Conservation (phyloP, 805 yeast species). For the Yamadazyma nakazawae region DNA sequence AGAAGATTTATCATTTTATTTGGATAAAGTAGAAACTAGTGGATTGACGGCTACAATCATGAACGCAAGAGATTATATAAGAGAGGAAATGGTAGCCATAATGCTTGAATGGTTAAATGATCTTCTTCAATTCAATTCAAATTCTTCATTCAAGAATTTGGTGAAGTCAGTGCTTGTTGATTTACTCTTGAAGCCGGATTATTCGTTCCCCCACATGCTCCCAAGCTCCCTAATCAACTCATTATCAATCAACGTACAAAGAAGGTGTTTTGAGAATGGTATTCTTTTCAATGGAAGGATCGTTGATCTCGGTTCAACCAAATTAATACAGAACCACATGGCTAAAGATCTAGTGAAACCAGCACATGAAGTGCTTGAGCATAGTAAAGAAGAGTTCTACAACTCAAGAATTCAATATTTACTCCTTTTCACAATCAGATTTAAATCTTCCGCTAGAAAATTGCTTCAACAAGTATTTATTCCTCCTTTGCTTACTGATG, state of each 20-base stretch:
- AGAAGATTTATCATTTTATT: constrained; percentile 26
- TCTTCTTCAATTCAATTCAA: constrained; percentile 23
- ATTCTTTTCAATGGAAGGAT: constrained; percentile 26
- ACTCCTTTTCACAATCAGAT: constrained; percentile 57
- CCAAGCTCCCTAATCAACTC: constrained; percentile 23
- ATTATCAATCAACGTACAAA: constrained; percentile 15
- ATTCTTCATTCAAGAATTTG: constrained; percentile 20
- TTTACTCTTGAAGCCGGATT: constrained; percentile 37
- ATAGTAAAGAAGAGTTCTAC: constrained; percentile 9
- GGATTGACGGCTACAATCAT: constrained; percentile 57
- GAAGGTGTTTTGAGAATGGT: constrained; percentile 31
- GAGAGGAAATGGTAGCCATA: constrained; percentile 44
- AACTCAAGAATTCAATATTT: constrained; percentile 56
- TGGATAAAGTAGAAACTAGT: constrained; percentile 38
- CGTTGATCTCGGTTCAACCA: constrained; percentile 20
- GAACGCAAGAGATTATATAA: constrained; percentile 47
- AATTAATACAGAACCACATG: constrained; percentile 13
- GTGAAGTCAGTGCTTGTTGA: constrained; percentile 33
- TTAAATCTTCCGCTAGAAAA: constrained; percentile 50
- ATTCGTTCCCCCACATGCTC: constrained; percentile 28
- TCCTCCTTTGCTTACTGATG: constrained; percentile 54
- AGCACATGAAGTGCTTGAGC: constrained; percentile 13
- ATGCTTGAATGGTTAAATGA: constrained; percentile 52
- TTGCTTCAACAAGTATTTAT: constrained; percentile 46
- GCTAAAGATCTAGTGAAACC: constrained; percentile 17